These are phyloP conservation scores for Salvia sclarea DNA, from an alignment of 305 asterid species.

Conservation along the genomic window DNA sequence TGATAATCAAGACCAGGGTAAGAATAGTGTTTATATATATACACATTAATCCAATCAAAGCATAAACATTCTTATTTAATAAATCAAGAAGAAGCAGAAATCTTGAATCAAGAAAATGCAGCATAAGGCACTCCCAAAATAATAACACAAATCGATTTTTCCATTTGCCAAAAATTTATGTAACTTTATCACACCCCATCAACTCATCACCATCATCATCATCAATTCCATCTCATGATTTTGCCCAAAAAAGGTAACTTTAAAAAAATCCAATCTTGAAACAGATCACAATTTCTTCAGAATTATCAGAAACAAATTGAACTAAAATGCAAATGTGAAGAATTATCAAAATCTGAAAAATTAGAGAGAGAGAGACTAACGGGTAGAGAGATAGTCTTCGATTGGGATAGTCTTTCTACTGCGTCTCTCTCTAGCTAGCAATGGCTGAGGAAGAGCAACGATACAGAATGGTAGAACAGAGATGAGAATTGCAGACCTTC, in stretches of 20 bases:
- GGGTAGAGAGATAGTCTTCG: slow-evolving; percentile 64
- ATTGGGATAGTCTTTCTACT: slow-evolving; percentile 68
- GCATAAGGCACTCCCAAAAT: background rate
- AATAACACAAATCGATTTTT: background rate
- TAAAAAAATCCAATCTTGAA: background rate
- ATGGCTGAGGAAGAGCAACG: slow-evolving; percentile 49
- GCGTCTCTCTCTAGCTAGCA: slow-evolving; percentile 90
- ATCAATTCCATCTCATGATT: too few species aligned
- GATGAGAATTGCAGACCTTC: slow-evolving; percentile 71
- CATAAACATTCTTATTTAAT: background rate
- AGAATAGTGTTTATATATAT: too few species aligned
- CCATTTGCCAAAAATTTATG: background rate
- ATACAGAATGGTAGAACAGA: slow-evolving; percentile 58
- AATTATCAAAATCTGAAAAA: background rate
- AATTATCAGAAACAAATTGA: background rate
- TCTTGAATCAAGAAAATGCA: slow-evolving; percentile 18
- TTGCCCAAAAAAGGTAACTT: too few species aligned
- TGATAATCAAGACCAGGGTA: background rate
- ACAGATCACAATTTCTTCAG: background rate
- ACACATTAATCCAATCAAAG: too few species aligned
- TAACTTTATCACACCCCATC: too few species aligned
- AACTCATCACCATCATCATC: too few species aligned
- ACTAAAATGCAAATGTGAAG: background rate
- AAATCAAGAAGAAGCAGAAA: background rate
- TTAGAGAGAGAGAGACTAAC: slow-evolving; percentile 42